Evolutionary conservation across 495 filamentous ascomycete genomes (phyloP).

Genomic region (Neurospora sp.): DNA sequence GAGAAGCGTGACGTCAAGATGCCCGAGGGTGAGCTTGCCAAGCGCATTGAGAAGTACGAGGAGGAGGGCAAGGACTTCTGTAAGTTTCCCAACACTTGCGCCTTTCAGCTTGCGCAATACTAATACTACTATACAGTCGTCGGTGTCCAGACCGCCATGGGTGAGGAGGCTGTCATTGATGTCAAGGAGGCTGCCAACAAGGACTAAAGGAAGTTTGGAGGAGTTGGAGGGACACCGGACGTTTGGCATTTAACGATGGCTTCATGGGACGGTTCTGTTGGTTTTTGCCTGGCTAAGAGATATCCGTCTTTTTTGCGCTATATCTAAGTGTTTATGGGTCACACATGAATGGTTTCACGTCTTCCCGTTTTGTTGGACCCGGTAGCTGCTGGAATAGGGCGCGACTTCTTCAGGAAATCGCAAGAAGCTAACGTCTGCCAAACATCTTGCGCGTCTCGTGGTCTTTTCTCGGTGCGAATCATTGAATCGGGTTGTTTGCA

Average conservation of each 20-base stretch:
- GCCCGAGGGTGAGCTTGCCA: conserved; percentile 79
- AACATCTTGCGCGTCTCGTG: neutral
- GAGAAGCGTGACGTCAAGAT: conserved; percentile 93
- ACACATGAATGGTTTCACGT: neutral
- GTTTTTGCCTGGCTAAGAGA: conserved; percentile 9
- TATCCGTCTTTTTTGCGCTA: conserved; percentile 19
- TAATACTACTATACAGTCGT: conserved; percentile 51
- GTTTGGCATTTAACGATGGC: conserved; percentile 7
- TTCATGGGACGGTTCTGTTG: conserved; percentile 5
- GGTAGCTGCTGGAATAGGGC: conserved; percentile 9
- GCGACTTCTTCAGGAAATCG: conserved; percentile 10
- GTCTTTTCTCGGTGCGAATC: neutral
- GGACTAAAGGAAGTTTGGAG: conserved; percentile 3
- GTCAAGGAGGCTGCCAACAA: conserved; percentile 72
- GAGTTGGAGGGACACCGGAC: conserved; percentile 8
- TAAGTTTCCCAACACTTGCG: conserved; percentile 44
- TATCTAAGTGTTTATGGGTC: conserved; percentile 8
- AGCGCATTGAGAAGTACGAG: conserved; percentile 64
- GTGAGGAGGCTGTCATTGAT: conserved; percentile 85
- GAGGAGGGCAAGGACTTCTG: conserved; percentile 62
- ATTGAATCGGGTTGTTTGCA: neutral
- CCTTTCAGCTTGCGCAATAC: conserved; percentile 1
- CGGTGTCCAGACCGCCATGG: conserved; percentile 89
- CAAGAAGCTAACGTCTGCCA: conserved; percentile 22
- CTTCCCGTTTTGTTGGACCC: neutral